phyloP scores from a whole-genome alignment of 129 eudicot species.

The Silybum marianum region DNA sequence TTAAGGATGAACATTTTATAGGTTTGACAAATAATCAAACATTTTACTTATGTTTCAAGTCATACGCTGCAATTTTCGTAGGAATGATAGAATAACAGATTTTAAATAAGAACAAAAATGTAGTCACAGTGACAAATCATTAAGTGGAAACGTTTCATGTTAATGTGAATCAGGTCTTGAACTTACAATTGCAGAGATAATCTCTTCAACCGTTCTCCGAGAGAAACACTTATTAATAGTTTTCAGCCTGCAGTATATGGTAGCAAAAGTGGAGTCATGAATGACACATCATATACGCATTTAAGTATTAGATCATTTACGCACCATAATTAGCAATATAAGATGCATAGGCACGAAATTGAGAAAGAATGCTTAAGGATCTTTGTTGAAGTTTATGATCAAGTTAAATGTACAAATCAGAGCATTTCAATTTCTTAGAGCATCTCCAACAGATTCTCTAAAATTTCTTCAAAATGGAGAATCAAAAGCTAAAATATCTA shows the following conservation, averaged over 20 bases:
- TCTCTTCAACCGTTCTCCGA: constrained; percentile 80
- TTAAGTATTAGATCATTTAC: not conserved
- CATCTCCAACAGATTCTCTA: not conserved
- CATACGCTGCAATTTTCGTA: not conserved
- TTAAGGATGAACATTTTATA: not conserved
- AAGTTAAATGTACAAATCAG: not conserved
- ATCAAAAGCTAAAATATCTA: not conserved
- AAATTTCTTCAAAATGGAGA: not conserved
- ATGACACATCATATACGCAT: not conserved
- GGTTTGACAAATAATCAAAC: not conserved
- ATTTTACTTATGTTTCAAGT: not conserved
- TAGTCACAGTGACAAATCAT: not conserved
- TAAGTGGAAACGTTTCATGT: not conserved
- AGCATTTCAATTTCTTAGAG: not conserved
- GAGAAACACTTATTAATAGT: constrained; percentile 76
- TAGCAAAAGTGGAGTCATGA: not conserved
- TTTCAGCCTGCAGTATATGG: constrained; percentile 49
- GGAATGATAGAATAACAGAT: not conserved
- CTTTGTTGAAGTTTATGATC: not conserved
- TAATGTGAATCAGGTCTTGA: constrained; percentile 7
- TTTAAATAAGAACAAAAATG: not conserved
- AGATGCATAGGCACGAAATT: not conserved
- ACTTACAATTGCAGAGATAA: constrained; percentile 75
- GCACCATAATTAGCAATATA: not conserved
- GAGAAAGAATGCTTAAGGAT: not conserved